phyloP scores from a whole-genome alignment of 1,139 yeast species.

The Entelexis paramagnoliae region DNA sequence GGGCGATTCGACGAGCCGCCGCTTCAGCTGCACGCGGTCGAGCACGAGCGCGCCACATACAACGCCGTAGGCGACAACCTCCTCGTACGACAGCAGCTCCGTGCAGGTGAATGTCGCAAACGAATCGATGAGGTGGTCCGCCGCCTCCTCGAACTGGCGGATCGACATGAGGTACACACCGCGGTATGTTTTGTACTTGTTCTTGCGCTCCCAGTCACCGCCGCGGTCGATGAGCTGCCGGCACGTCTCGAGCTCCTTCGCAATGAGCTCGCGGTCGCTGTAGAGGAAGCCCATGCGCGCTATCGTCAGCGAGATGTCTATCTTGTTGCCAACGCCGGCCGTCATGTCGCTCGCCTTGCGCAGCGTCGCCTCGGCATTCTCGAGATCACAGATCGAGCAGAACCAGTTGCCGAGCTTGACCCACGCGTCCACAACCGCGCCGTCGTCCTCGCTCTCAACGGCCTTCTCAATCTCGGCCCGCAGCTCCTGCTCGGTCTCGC shows the following conservation, averaged over 20 bases:
- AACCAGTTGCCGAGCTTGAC: slow-evolving; percentile 79
- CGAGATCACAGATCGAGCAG: slow-evolving; percentile 69
- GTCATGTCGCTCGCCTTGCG: slow-evolving; percentile 69
- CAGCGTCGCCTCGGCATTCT: slow-evolving; percentile 61
- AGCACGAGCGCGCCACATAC: slow-evolving; percentile 75
- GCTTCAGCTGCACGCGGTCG: slow-evolving; percentile 74
- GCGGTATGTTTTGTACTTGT: slow-evolving; percentile 80
- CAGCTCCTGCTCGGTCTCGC: slow-evolving; percentile 45
- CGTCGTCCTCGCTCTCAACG: slow-evolving; percentile 79
- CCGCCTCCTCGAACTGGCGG: slow-evolving; percentile 75
- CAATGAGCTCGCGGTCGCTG: slow-evolving; percentile 61
- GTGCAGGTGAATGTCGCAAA: slow-evolving; percentile 94
- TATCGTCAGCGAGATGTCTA: slow-evolving; percentile 72
- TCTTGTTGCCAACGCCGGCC: slow-evolving; percentile 80
- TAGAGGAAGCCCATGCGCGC: slow-evolving; percentile 81
- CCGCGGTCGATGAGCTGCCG: slow-evolving; percentile 78
- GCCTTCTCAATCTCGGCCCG: slow-evolving; percentile 59
- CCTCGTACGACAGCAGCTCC: slow-evolving; percentile 81
- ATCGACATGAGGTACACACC: slow-evolving; percentile 80
- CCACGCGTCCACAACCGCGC: slow-evolving; percentile 69
- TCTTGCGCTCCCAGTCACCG: slow-evolving; percentile 98
- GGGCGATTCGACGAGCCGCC: slow-evolving; percentile 83
- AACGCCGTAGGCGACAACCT: slow-evolving; percentile 79
- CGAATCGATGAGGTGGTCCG: slow-evolving; percentile 75
- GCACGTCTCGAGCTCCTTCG: slow-evolving; percentile 64